Base-by-base conservation (phyloP, 345 rosid genomes). In the Psidium friedrichsthalianum region DNA sequence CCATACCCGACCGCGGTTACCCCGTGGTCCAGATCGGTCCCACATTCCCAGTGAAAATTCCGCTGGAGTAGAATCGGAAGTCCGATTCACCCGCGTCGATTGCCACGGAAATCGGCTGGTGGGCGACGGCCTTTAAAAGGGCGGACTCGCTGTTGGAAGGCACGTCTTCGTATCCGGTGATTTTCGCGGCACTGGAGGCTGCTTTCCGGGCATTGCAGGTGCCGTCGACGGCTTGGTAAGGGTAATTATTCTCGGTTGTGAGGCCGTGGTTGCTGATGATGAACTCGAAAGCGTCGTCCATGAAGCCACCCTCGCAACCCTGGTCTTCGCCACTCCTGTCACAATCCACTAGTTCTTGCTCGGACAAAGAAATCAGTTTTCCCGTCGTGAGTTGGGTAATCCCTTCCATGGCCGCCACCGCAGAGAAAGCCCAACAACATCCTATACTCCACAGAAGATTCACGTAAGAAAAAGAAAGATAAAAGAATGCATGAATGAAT, bases 271-370 rank as follows among this genome's bases (percentile, higher is more conserved):
- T 86, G 3, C n/a, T 21, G 21, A 83, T 88, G 22, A 89, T 86
- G 85, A 87, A 89, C 51, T 88, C 40, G 84, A 86, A 90, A 25
- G 90, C 88, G 55, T 86, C 80, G 25, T 90, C 89, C 87, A 86
- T 86, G 6, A 83, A 74, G 29, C 91, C 91, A 3, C 91, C 91
- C 10, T 51, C 54, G 84, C 91, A 90, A 42, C 90, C 91, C 47
- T 83, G 82, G 80, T 86, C 86, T 22, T 61, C 82, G 27, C 84
- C 84, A 8, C 40, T 61, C 2, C 29, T 85, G 87, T 89, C 89
- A 74, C 91, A 89, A 56, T 88, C 90, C 16, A 89, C 86, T 12
- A 89, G 85, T 42, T 89, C 87, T 83, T 89, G 91, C 82, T 89
- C 90, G 8, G 90, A 88, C 13, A 88, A 85, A 6, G 91, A 84